Evolutionary conservation across 768 basidiomycete genomes (phyloP), one percentile per base, ranked within the genome.

Genomic region (Cyathus striatus): DNA sequence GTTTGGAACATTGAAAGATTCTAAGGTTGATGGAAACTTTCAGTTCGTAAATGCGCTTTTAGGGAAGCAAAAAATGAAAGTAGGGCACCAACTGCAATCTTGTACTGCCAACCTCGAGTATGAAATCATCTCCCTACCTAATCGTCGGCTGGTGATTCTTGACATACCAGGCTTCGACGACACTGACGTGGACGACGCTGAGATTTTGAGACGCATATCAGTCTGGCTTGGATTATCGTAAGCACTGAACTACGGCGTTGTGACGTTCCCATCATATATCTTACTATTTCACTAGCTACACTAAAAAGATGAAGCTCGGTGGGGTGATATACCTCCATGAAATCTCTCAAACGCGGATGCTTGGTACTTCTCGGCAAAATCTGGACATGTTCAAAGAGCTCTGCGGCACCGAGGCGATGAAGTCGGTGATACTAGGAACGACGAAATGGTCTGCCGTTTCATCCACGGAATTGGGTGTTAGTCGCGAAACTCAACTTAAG

Each of bases 381-480:
- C 27, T 30, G 27, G 27, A 30, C n/a, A 30, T 30, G n/a, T 30
- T 30, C n/a, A 7, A 30, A 7, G n/a, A 30, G n/a, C n/a, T 37
- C 7, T 40, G 38, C 23, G 38, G 38, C 9, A 23, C 20, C 10
- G 22, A 23, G 20, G 12, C 17, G 5, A 14, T 40, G 10, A 33
- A 37, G 30, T 12, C 24, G 43, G 50, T 55, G 32, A 41, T 58
- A n/a, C 39, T 65, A 40, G 53, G 49, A 14, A 57, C 61, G 9
- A 62, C 58, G 45, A 62, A 61, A 60, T 65, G 63, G 62, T 47
- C 49, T n/a, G 47, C 42, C 1, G 43, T 48, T 2, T 49, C 48
- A 1, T 22, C n/a, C n/a, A n/a, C 4, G 1, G 6, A 5, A 1
- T 38, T 40, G 7, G 55, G 57, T 2, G 16, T 35, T 14, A 13